Conservation (phyloP, 1,284 basidiomycete species). For the Irpex sp. region DNA sequence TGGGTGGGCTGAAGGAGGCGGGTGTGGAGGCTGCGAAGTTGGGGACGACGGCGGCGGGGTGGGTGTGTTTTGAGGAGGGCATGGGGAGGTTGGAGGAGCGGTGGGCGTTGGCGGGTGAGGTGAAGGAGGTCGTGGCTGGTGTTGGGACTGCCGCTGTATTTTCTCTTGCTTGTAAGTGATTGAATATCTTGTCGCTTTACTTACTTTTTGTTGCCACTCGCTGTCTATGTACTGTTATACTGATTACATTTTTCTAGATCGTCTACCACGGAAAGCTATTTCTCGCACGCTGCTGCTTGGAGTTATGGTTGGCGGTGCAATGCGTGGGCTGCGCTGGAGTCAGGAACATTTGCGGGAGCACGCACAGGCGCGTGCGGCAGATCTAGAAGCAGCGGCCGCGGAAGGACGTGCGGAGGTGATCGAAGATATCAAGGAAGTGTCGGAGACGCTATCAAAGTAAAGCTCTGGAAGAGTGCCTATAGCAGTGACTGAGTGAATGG, state of each 20-base stretch:
- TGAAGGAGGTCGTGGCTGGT: conserved; percentile 61
- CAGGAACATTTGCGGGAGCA: conserved; percentile 33
- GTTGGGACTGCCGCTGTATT: conserved; percentile 59
- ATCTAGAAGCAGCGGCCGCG: conserved; percentile 16
- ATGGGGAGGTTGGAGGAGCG: conserved; percentile 32
- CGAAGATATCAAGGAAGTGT: conserved; percentile 5
- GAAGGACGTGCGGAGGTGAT: conserved; percentile 17
- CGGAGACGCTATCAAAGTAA: background rate
- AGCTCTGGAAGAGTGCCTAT: background rate
- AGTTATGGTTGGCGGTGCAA: conserved; percentile 45
- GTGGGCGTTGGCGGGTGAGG: conserved; percentile 33
- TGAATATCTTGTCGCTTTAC: background rate
- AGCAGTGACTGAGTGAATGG: background rate
- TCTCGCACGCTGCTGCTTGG: conserved; percentile 51
- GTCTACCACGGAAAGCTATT: conserved; percentile 51
- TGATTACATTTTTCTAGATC: conserved; percentile 39
- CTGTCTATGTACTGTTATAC: conserved; percentile 1
- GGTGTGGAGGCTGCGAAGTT: conserved; percentile 55
- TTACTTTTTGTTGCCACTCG: conserved; percentile 1
- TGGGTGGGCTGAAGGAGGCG: conserved; percentile 68
- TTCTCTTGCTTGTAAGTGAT: conserved; percentile 58
- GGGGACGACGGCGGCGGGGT: conserved; percentile 52
- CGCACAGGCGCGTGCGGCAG: conserved; percentile 17
- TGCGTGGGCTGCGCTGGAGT: conserved; percentile 50
- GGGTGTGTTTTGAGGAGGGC: conserved; percentile 69